phyloP scores from a whole-genome alignment of 2,329 filamentous ascomycete species.

The Volutella citrinella region DNA sequence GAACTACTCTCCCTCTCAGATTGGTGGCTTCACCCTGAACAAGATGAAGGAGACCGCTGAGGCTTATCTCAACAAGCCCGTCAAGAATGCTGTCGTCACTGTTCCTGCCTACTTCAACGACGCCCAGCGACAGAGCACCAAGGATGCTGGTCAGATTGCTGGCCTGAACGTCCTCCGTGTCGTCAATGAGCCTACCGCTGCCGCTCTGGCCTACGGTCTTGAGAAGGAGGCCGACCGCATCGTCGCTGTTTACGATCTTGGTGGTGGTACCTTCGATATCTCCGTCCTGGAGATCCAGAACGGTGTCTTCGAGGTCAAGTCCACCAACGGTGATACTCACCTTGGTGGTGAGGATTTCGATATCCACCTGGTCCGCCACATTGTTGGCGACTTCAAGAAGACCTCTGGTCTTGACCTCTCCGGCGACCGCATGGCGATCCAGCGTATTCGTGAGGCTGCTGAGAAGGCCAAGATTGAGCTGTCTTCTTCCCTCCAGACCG shows the following conservation, averaged over 20 bases:
- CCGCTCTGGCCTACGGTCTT: conserved; percentile 91
- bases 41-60: conserved; percentile 99
- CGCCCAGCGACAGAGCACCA: conserved; percentile 95
- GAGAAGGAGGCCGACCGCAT: conserved; percentile 91
- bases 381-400: conserved; percentile 96
- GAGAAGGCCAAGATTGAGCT: conserved; percentile 99
- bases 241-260: conserved; percentile 95
- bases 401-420: conserved; percentile 89
- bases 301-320: conserved; percentile 98
- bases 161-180: conserved; percentile 96
- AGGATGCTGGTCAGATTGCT: conserved; percentile 95
- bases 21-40: conserved; percentile 91
- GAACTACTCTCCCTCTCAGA: conserved; percentile 97
- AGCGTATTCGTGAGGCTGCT: conserved; percentile 96
- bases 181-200: conserved; percentile 96
- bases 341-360: conserved; percentile 98
- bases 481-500: conserved; percentile 90
- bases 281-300: conserved; percentile 96
- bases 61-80: conserved; percentile 81
- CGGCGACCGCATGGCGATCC: conserved; percentile 93
- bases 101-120: conserved; percentile 99
- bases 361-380: conserved; percentile 87
- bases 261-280: conserved; percentile 99
- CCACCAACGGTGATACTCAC: conserved; percentile 97
- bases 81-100: conserved; percentile 96